Evolutionary conservation across 768 basidiomycete species (phyloP).

Genomic region (Lentinula boryana): DNA sequence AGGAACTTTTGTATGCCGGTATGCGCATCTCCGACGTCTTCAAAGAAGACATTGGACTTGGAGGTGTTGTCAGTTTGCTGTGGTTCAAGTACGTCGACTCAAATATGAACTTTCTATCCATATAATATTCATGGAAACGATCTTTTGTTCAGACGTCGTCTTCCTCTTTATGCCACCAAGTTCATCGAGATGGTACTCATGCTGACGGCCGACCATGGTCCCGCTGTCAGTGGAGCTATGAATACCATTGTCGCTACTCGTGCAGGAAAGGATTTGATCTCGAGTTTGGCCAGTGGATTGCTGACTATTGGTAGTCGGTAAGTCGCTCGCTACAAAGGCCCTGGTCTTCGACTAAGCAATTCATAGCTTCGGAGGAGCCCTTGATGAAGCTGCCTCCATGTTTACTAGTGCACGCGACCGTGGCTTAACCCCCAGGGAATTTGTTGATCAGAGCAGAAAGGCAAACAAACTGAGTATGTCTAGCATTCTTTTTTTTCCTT

Average conservation of each 20-base stretch:
- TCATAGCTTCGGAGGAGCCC: conserved; percentile 81
- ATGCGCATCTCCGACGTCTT: conserved; percentile 99
- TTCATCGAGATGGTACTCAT: conserved; percentile 99
- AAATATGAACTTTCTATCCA: not conserved
- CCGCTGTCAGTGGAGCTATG: conserved; percentile 98
- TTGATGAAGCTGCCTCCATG: conserved; percentile 96
- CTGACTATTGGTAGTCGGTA: conserved; percentile 87
- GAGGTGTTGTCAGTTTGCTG: conserved; percentile 91
- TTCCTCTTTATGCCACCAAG: conserved; percentile 92
- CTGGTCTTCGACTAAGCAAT: not conserved
- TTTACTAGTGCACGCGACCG: conserved; percentile 89
- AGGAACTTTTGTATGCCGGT: conserved; percentile 96
- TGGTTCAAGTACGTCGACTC: conserved; percentile 74
- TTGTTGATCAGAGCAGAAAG: conserved; percentile 91
- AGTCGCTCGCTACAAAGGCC: not conserved
- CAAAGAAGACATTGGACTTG: conserved; percentile 94
- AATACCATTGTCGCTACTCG: conserved; percentile 99
- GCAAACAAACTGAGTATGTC: conserved; percentile 86
- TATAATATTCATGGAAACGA: conserved; percentile 7
- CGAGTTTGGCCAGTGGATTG: conserved; percentile 91
- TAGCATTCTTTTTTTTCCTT: conserved; percentile 4
- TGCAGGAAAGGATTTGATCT: conserved; percentile 99
- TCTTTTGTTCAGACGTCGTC: conserved; percentile 23
- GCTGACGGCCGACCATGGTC: conserved; percentile 98
- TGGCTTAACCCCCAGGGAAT: conserved; percentile 95